Evolutionary conservation across 805 yeast genomes (phyloP).

Genomic region (Suhomyces xylopsoci): DNA sequence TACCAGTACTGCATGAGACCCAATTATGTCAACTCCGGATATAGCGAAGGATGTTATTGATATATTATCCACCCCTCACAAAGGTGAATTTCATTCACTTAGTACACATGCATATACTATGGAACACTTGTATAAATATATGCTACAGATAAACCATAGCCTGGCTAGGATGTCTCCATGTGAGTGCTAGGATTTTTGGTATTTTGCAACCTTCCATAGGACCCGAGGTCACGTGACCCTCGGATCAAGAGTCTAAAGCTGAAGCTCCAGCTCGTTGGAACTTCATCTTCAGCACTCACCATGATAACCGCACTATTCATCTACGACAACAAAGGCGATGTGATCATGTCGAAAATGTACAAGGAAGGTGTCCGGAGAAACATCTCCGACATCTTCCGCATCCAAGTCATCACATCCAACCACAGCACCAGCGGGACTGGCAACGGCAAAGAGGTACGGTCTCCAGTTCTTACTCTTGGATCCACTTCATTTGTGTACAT

Average conservation of each 20-base stretch:
- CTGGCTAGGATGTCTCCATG: too few relatives aligned
- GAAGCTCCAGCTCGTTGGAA: background rate
- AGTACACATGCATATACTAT: too few relatives aligned
- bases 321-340: slow-evolving; percentile 78
- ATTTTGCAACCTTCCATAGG: background rate
- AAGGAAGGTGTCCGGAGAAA: slow-evolving; percentile 74
- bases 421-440: slow-evolving; percentile 16
- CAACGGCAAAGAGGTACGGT: slow-evolving; percentile 23
- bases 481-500: slow-evolving; percentile 88
- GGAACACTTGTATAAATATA: too few relatives aligned
- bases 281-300: background rate
- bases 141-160: too few relatives aligned
- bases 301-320: slow-evolving; percentile 87
- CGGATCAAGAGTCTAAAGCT: background rate
- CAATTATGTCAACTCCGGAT: too few relatives aligned
- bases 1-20: too few relatives aligned
- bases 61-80: too few relatives aligned
- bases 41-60: too few relatives aligned
- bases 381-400: slow-evolving; percentile 84
- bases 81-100: too few relatives aligned
- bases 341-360: slow-evolving; percentile 69
- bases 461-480: slow-evolving; percentile 71
- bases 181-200: too few relatives aligned
- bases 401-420: slow-evolving; percentile 75
- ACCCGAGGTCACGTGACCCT: background rate